phyloP scores from a whole-genome alignment of 23 red algal genomes.

The Gracilaria gracilis region DNA sequence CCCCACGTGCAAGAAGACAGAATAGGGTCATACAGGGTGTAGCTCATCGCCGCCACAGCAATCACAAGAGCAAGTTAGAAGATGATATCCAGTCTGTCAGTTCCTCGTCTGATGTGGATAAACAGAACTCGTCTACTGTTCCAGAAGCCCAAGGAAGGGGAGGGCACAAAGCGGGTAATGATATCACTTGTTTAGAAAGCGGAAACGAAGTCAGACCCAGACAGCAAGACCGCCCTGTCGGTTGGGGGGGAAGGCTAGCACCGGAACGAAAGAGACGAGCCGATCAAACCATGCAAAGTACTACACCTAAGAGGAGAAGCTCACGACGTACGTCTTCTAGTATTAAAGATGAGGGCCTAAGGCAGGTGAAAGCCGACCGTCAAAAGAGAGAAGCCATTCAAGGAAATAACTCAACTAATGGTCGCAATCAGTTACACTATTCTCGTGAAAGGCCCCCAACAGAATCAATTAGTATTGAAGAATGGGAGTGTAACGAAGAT shows the following conservation, averaged over 20 bases:
- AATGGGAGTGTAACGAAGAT: background rate
- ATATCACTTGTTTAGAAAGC: background rate
- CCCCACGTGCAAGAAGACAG: background rate
- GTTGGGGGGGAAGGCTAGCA: background rate
- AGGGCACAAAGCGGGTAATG: background rate
- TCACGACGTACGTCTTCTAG: background rate
- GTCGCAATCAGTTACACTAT: background rate
- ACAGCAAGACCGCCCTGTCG: background rate
- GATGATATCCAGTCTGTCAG: background rate
- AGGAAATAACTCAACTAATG: background rate
- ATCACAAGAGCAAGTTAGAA: background rate
- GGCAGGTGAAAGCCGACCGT: background rate
- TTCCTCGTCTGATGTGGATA: conserved; percentile 9
- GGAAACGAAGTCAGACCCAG: background rate
- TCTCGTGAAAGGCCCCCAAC: background rate
- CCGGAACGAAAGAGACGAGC: background rate
- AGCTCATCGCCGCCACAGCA: background rate
- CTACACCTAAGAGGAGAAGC: background rate
- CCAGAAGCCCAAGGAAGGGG: background rate
- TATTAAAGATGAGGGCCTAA: background rate
- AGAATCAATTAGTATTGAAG: background rate
- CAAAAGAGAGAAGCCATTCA: background rate
- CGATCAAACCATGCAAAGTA: background rate
- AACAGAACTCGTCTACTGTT: background rate
- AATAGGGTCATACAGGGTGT: background rate